Base-by-base conservation (phyloP, 805 yeast genomes). In the Candida pini region DNA sequence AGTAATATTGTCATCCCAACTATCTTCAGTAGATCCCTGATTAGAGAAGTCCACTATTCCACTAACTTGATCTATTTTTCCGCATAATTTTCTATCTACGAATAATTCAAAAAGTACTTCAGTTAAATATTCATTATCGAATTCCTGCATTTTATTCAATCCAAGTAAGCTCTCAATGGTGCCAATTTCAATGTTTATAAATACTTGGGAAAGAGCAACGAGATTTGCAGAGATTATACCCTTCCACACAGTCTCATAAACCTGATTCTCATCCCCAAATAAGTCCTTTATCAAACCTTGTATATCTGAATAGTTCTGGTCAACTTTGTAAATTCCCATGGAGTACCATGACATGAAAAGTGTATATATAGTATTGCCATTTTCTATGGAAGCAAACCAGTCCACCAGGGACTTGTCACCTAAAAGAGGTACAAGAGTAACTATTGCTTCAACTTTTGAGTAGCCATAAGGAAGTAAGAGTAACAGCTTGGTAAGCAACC, bases 51-150 rank as follows among this genome's bases (percentile, higher is more conserved):
- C 26, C 7, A 56, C 40, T 2, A 33, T 29, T 7, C 35, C 39
- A 6, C 28, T 40, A 13, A 43, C 45, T 26, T 54, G 48, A 35
- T 58, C 56, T 3, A 58, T 41, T 16, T 34, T 31, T 5, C 53
- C 60, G n/a, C 31, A 21, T 2, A 57, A 20, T 18, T 53, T 47
- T 20, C 43, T 47, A 14, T 44, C 47, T 15, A 44, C 14, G 8
- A 49, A 43, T 25, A 54, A 33, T n/a, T 38, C 38, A 9, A 45
- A 31, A 5, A 51, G 18, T 10, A 42, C 9, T 15, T 49, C 49
- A 17, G 43, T n/a, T 5, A 44, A 12, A 12, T 30, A 26, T 16
- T 47, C 40, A 25, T 38, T 12, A 19, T 33, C 31, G 22, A n/a
- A 17, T 5, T 10, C 14, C 29, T 28, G 17, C 20, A 14, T 22